Evolutionary conservation across 495 filamentous ascomycete species (phyloP).

Genomic region (Xylaria longipes): DNA sequence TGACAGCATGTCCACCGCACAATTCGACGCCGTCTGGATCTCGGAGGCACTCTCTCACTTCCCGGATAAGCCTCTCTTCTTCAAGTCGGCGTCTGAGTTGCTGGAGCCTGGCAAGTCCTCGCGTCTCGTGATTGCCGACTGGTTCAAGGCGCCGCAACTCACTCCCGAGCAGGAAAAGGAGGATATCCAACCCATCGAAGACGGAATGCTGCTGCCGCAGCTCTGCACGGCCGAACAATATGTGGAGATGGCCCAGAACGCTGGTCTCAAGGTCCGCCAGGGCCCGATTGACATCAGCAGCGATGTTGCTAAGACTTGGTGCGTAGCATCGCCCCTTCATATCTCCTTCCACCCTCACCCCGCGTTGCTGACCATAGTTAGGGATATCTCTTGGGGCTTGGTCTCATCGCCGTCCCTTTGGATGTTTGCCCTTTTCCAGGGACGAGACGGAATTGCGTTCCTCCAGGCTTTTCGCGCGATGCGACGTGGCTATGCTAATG

Average conservation of each 20-base stretch:
- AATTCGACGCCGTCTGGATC: slow-evolving; percentile 65
- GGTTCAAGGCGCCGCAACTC: slow-evolving; percentile 58
- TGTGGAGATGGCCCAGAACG: slow-evolving; percentile 51
- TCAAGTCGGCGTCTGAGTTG: slow-evolving; percentile 52
- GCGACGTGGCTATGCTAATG: slow-evolving; percentile 63
- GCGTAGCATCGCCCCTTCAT: slow-evolving; percentile 32
- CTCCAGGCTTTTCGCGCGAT: slow-evolving; percentile 65
- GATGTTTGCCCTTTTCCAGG: slow-evolving; percentile 63
- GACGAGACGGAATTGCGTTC: slow-evolving; percentile 63
- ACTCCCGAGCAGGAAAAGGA: slow-evolving; percentile 48
- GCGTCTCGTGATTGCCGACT: slow-evolving; percentile 62
- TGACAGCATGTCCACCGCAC: slow-evolving; percentile 26
- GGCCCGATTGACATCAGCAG: slow-evolving; percentile 61
- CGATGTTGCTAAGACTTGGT: slow-evolving; percentile 65
- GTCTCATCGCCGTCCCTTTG: slow-evolving; percentile 62
- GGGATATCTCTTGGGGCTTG: slow-evolving; percentile 67
- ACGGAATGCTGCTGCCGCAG: slow-evolving; percentile 63
- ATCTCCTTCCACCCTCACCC: neutral
- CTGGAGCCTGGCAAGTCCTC: slow-evolving; percentile 45
- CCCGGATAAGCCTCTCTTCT: slow-evolving; percentile 62
- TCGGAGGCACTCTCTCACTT: slow-evolving; percentile 65
- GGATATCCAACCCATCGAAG: slow-evolving; percentile 65
- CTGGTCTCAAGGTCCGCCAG: slow-evolving; percentile 50
- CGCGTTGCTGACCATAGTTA: slow-evolving; percentile 29
- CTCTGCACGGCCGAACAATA: slow-evolving; percentile 58